phyloP scores from a whole-genome alignment of 2,329 filamentous ascomycete genomes.

The Thelonectria discophora region DNA sequence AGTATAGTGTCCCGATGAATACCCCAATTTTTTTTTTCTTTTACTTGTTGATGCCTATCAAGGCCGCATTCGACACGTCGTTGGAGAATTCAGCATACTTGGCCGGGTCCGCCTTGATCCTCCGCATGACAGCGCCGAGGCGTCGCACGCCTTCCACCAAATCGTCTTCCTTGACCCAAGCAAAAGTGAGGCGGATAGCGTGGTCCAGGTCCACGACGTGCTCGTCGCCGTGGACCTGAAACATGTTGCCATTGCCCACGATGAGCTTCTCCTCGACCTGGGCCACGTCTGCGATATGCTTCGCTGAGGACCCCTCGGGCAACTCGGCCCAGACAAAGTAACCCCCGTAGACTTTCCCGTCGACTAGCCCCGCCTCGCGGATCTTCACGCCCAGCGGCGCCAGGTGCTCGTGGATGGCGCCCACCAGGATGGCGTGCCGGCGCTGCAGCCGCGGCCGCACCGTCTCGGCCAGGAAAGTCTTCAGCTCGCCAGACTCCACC shows the following conservation, averaged over 20 bases:
- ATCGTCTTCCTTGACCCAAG: slow-evolving; percentile 74
- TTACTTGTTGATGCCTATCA: slow-evolving; percentile 42
- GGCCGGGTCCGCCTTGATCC: slow-evolving; percentile 43
- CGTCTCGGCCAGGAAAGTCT: slow-evolving; percentile 52
- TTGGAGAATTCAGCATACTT: slow-evolving; percentile 37
- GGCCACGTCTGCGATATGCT: slow-evolving; percentile 65
- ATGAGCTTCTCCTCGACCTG: slow-evolving; percentile 71
- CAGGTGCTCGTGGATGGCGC: slow-evolving; percentile 67
- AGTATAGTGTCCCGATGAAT: slow-evolving; percentile 14
- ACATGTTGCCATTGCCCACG: slow-evolving; percentile 74
- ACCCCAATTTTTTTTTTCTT: slow-evolving; percentile 1
- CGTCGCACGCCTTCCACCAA: slow-evolving; percentile 74
- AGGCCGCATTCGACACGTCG: slow-evolving; percentile 26
- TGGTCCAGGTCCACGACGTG: slow-evolving; percentile 63
- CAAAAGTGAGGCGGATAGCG: slow-evolving; percentile 73
- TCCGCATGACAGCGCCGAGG: slow-evolving; percentile 59
- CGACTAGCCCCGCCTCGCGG: slow-evolving; percentile 49
- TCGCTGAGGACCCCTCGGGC: slow-evolving; percentile 59
- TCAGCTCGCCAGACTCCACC: slow-evolving; percentile 54
- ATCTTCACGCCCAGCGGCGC: slow-evolving; percentile 67
- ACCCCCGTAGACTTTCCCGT: slow-evolving; percentile 71
- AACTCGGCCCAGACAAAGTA: slow-evolving; percentile 87
- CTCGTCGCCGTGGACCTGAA: slow-evolving; percentile 70
- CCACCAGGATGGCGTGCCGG: slow-evolving; percentile 61
- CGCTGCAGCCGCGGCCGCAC: slow-evolving; percentile 57